A percentile compares a stretch with the other conserved stretches of the same genome.
These are phyloP conservation scores for Actinomortierella ambigua DNA, from an alignment of 371 early-diverging fungal genomes.

Conservation along the genomic window DNA sequence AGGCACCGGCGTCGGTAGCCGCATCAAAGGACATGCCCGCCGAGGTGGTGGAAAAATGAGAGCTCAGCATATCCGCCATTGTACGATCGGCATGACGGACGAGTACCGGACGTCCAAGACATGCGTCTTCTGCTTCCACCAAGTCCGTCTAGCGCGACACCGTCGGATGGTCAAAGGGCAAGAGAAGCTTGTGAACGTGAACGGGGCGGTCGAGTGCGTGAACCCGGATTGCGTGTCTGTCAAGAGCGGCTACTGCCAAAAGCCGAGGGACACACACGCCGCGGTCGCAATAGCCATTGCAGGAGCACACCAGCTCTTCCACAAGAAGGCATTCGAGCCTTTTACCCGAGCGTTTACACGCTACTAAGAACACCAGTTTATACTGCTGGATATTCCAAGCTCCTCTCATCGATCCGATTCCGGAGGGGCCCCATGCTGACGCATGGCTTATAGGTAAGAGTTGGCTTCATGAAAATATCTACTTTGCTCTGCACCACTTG, in stretches of 20 bases:
- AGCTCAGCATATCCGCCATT: neutral
- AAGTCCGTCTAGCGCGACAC: too few relatives aligned
- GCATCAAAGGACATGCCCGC: slow-evolving; percentile 4
- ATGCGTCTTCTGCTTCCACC: too few relatives aligned
- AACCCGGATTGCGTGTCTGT: slow-evolving; percentile 10
- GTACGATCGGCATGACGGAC: slow-evolving; percentile 7
- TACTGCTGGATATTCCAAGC: too few relatives aligned
- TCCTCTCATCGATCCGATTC: too few relatives aligned
- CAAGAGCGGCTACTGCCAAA: neutral
- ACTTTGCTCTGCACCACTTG: too few relatives aligned
- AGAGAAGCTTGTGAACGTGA: neutral
- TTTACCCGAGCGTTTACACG: too few relatives aligned
- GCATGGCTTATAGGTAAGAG: too few relatives aligned
- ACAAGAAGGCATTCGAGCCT: neutral
- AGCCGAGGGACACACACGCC: slow-evolving; percentile 6
- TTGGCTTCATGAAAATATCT: too few relatives aligned
- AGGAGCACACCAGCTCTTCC: neutral
- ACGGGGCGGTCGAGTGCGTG: slow-evolving; percentile 9
- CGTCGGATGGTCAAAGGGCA: neutral
- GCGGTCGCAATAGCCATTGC: slow-evolving; percentile 10
- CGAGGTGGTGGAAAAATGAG: slow-evolving; percentile 13
- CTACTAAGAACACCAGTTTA: too few relatives aligned
- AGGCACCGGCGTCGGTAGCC: slow-evolving; percentile 10
- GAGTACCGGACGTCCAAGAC: slow-evolving; percentile 6
- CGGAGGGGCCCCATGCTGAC: too few relatives aligned